Base-by-base conservation (phyloP, 2,329 filamentous ascomycete genomes). In the Parastagonospora avenae region DNA sequence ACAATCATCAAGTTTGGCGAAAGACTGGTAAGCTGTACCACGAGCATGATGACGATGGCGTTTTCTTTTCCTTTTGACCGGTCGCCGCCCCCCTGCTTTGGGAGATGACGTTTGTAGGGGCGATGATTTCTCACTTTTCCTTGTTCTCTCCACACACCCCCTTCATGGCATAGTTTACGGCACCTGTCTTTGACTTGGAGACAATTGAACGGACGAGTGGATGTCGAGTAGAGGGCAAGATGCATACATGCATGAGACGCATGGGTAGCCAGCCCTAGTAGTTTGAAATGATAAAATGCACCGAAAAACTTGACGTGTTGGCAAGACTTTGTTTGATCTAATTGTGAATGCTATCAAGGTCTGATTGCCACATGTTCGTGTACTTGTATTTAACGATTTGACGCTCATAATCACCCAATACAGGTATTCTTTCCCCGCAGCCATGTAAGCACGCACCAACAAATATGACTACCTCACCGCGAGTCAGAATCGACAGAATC, bases 1-100 rank as follows among this genome's bases (percentile, higher is more conserved):
- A 71, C 67, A 62, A 65, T 51, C 63, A 63, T 47, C 60, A 39
- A 48, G 55, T 16, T 55, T 71, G 11, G 50, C 57, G 5, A 65
- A 61, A 35, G 68, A 71, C 55, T 71, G 69, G 68, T 67, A 57
- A 60, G 48, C 45, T 45, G 44, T 24, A 10, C 29, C 46, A 44
- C 35, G 46, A 51, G 51, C 48, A 54, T 56, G 42, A 49, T 60
- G 45, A 64, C 50, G 58, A 63, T 32, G 60, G 62, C 62, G 62
- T 62, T 57, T 33, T 46, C 30, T 46, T 43, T 59, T 43, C 19
- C 38, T 42, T 35, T 62, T 55, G 29, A 55, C 48, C 48, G 46
- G 48, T 52, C 48, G 39, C 51, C 55, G 46, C 30, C 35, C 37
- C 39, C 19, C 19, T 24, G 3, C 19, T 5, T 24, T 24, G 19